Base-by-base conservation (phyloP, 208 protist genomes). In the Leishmania aethiopica region DNA sequence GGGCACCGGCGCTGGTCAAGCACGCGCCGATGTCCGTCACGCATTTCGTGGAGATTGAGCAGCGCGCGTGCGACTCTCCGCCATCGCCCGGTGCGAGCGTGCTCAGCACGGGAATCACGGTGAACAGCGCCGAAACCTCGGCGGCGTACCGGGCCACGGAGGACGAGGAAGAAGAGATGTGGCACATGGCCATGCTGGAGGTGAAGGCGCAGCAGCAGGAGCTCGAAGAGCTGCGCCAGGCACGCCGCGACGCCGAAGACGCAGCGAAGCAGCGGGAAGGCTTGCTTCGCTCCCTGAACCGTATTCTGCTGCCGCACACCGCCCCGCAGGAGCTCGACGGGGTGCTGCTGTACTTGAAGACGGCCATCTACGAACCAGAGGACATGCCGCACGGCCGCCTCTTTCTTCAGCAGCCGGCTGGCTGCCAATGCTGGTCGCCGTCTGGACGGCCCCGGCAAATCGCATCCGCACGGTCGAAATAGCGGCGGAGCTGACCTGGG, bases 161-260 rank as follows among this genome's bases (percentile, higher is more conserved):
- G 32, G 67, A 75, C 6, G 92, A 93, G 57, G 71, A 79, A 22
- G 90, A 96, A 70, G 83, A 79, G 40, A 32, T 86, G 70, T 97
- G 94, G 92, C 75, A 86, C 49, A 91, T 91, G 77, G 82, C 85
- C 64, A 84, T 90, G 84, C 78, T 96, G 15, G 94, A 97, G 83
- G 80, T 93, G 57, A 90, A 88, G 55, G 92, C 94, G 55, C 89
- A 89, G 74, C 79, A 87, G 80, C 80, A 82, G 67, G 92, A 96
- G 73, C 87, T 96, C n/a, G 79, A 84, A 35, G 90, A 96, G 19
- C 70, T 92, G 28, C 78, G 84, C 10, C 57, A 88, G 32, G 86
- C 85, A 11, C 66, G 87, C 32, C 82, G 59, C 51, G 84, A 75
- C 45, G 85, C 90, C n/a, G 90, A 94, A 75, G 90, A 95, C 8